A percentile compares a stretch with the other conserved stretches of the same genome.
Conservation (phyloP, 306 rosid genomes). For the Inga oerstediana region DNA sequence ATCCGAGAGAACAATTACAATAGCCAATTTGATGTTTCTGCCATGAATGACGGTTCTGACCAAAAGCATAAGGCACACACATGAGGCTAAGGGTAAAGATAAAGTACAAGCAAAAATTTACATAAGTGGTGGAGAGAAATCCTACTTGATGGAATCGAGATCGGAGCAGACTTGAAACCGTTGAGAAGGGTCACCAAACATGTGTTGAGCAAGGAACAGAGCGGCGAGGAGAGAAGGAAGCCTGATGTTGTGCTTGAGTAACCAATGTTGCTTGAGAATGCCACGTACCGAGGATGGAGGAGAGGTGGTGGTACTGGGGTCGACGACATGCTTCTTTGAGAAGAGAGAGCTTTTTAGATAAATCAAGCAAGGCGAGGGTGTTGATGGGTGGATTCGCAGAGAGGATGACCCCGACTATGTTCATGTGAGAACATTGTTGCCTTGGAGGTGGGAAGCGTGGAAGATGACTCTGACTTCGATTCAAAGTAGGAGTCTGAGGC, state of each 20-base stretch:
- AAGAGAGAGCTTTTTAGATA: conserved; percentile 64
- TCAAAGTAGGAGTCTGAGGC: no score
- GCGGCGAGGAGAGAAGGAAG: conserved; percentile 73
- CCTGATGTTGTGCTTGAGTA: conserved; percentile 83
- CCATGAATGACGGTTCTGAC: conserved; percentile 57
- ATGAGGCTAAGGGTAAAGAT: background rate
- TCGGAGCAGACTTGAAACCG: conserved; percentile 93
- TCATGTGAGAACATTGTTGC: no score
- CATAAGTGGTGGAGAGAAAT: background rate
- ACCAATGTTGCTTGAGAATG: conserved; percentile 77
- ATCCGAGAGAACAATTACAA: conserved; percentile 61
- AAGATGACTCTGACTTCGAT: no score
- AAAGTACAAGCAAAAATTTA: background rate
- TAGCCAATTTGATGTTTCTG: conserved; percentile 67
- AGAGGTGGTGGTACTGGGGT: conserved; percentile 20
- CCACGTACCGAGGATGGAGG: conserved; percentile 41
- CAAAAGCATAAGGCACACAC: background rate
- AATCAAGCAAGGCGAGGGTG: conserved; percentile 82
- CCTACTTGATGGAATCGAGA: conserved; percentile 76
- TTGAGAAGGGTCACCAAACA: conserved; percentile 80
- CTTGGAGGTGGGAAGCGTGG: no score
- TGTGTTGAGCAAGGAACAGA: conserved; percentile 58
- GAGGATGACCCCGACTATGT: conserved; percentile 24
- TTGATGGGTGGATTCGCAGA: conserved; percentile 87
- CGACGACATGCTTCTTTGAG: background rate